Evolutionary conservation across 2,329 filamentous ascomycete species (phyloP).

Genomic region (Elsinoe ampelina): DNA sequence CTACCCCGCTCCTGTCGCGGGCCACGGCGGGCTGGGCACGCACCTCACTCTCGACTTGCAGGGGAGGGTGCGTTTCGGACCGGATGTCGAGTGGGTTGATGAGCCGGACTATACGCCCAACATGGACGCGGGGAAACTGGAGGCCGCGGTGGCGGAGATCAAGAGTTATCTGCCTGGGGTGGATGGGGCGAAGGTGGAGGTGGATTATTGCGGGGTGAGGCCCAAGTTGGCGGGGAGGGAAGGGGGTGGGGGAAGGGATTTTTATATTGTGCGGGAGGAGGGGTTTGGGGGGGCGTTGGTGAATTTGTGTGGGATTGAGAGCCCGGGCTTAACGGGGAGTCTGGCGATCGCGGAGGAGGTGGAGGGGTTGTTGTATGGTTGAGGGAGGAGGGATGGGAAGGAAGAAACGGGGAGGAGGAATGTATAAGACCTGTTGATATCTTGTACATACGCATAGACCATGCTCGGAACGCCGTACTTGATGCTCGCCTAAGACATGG

Average conservation of each 20-base stretch:
- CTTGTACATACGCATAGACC: not conserved
- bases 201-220: slow-evolving; percentile 87
- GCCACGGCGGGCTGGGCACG: slow-evolving; percentile 76
- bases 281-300: slow-evolving; percentile 68
- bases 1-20: slow-evolving; percentile 78
- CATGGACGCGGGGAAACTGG: slow-evolving; percentile 54
- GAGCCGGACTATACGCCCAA: slow-evolving; percentile 54
- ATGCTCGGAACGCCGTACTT: slow-evolving; percentile 4
- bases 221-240: slow-evolving; percentile 68
- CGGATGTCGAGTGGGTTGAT: slow-evolving; percentile 89
- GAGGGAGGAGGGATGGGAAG: not conserved
- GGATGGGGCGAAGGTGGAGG: slow-evolving; percentile 53
- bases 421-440: not conserved
- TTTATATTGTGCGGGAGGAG: slow-evolving; percentile 67
- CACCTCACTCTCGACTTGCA: slow-evolving; percentile 85
- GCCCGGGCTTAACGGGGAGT: slow-evolving; percentile 78
- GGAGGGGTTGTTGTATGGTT: slow-evolving; percentile 42
- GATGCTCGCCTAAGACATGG: not conserved
- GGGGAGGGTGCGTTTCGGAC: slow-evolving; percentile 80
- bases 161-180: slow-evolving; percentile 67
- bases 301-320: slow-evolving; percentile 87
- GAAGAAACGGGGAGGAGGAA: not conserved
- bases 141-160: slow-evolving; percentile 64
- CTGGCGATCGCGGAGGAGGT: slow-evolving; percentile 81
- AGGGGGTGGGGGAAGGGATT: slow-evolving; percentile 67